phyloP scores from a whole-genome alignment of 2,329 filamentous ascomycete species.

The Cytospora paraplurivora region DNA sequence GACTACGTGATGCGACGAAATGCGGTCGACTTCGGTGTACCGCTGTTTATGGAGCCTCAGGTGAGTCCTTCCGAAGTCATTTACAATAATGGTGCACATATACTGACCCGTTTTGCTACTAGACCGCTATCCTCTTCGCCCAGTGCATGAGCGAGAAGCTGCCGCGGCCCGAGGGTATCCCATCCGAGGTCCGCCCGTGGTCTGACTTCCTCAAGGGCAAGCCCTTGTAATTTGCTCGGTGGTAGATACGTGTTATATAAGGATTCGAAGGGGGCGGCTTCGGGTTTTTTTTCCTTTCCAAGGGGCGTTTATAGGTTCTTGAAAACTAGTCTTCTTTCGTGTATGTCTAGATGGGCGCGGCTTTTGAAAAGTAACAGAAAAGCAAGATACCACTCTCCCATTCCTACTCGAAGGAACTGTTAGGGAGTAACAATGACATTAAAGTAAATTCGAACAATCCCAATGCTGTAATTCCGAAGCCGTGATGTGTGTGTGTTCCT shows the following conservation, averaged over 20 bases:
- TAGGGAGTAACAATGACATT: constrained; percentile 2
- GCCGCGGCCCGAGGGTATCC: constrained; percentile 83
- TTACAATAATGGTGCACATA: neutral
- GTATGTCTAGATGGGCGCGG: constrained; percentile 21
- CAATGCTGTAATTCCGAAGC: no score
- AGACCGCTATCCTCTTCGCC: constrained; percentile 95
- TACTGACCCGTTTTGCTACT: constrained; percentile 36
- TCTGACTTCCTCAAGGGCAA: constrained; percentile 91
- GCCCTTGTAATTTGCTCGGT: constrained; percentile 60
- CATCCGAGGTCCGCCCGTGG: constrained; percentile 89
- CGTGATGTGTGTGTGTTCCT: no score
- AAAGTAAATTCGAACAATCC: neutral
- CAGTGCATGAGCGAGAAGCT: constrained; percentile 98
- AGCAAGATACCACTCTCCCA: constrained; percentile 20
- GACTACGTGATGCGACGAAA: constrained; percentile 99
- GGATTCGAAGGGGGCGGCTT: constrained; percentile 7
- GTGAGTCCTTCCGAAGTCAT: constrained; percentile 52
- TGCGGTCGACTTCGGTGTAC: constrained; percentile 96
- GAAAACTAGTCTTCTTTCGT: constrained; percentile 12
- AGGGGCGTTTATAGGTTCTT: constrained; percentile 25
- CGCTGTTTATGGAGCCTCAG: constrained; percentile 98
- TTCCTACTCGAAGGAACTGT: constrained; percentile 7
- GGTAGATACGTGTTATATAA: constrained; percentile 10
- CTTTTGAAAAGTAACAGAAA: constrained; percentile 16
- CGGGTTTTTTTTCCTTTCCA: constrained; percentile 14